A percentile compares a stretch with the other conserved stretches of the same genome.
Evolutionary conservation across 345 rosid species (phyloP).

Genomic region (Eucalyptus marginata): DNA sequence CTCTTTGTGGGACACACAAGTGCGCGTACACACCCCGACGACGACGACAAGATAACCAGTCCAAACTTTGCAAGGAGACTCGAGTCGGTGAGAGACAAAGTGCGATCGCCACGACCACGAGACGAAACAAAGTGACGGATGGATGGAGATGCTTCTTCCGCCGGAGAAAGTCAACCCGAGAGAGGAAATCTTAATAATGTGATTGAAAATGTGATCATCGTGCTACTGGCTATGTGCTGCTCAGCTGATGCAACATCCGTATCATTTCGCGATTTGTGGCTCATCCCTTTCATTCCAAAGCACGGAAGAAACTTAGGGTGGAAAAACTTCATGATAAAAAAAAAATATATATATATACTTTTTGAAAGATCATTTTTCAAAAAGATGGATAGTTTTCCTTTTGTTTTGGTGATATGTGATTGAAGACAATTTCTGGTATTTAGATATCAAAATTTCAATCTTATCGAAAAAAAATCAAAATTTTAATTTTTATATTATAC

Average conservation of each 20-base stretch:
- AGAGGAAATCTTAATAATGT: too few relatives aligned
- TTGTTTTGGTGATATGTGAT: neutral
- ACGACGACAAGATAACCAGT: too few relatives aligned
- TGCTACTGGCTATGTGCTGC: neutral
- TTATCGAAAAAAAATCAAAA: rapidly evolving
- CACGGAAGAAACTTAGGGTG: neutral
- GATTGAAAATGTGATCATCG: neutral
- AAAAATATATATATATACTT: neutral
- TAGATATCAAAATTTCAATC: neutral
- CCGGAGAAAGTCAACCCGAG: neutral
- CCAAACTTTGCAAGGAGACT: neutral
- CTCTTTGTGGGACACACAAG: neutral
- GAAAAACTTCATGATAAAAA: rapidly evolving
- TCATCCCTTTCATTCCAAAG: neutral
- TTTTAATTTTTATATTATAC: too few relatives aligned
- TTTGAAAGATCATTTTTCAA: rapidly evolving
- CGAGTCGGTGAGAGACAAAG: neutral
- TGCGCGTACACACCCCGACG: neutral
- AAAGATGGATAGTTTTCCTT: neutral
- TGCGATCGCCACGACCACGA: neutral
- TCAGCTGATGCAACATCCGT: neutral
- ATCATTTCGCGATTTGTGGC: neutral
- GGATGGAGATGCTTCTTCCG: neutral
- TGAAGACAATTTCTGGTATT: neutral
- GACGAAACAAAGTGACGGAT: neutral